Evolutionary conservation across 208 protist genomes (phyloP).

Genomic region (Lotmaria passim): DNA sequence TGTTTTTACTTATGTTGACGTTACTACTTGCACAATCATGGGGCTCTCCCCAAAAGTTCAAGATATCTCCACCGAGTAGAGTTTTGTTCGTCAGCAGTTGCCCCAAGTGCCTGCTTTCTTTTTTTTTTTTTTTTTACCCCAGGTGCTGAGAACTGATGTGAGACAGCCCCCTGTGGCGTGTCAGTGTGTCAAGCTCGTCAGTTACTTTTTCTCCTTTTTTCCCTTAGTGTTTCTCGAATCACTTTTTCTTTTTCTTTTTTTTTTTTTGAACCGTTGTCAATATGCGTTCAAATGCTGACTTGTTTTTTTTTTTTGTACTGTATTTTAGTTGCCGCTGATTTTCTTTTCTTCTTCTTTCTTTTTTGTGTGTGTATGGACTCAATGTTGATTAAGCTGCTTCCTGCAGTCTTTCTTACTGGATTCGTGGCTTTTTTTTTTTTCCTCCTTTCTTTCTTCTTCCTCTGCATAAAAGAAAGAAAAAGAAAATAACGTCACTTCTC

Average conservation of each 20-base stretch:
- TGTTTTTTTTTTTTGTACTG: constrained; percentile 23
- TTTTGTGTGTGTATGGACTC: background rate
- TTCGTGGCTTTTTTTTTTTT: constrained; percentile 18
- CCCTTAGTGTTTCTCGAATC: background rate
- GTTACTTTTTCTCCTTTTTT: constrained; percentile 9
- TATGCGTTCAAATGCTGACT: too few relatives aligned
- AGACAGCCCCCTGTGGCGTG: background rate
- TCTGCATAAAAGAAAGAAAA: background rate
- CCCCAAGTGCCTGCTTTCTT: too few relatives aligned
- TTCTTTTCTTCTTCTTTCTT: background rate
- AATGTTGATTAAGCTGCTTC: background rate
- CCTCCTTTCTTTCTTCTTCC: background rate
- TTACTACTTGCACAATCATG: too few relatives aligned
- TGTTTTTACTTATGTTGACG: too few relatives aligned
- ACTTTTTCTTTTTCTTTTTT: constrained; percentile 10
- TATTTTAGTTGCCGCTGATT: background rate
- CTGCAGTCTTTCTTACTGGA: background rate
- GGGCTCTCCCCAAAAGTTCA: too few relatives aligned
- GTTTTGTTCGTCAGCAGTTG: too few relatives aligned
- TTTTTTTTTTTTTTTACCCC: too few relatives aligned
- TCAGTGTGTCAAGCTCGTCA: background rate
- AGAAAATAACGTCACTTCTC: too few relatives aligned
- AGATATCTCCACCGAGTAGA: too few relatives aligned
- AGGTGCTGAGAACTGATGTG: too few relatives aligned
- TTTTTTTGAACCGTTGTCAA: background rate